phyloP scores from a whole-genome alignment of 345 rosid genomes.

The Lepidium sativum region DNA sequence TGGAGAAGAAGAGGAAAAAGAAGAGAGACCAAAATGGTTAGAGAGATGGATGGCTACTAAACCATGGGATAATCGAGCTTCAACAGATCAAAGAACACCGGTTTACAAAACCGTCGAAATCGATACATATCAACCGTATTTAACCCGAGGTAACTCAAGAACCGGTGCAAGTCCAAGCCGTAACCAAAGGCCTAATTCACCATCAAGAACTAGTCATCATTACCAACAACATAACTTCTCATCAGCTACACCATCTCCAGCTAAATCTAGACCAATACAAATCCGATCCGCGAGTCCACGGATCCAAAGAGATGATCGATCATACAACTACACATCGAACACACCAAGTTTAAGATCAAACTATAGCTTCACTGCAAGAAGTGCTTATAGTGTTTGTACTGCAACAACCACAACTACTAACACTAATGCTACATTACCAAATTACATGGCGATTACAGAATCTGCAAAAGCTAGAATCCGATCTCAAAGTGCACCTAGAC shows the following conservation, averaged over 20 bases:
- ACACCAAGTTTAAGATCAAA: conserved; percentile 76
- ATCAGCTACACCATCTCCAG: conserved; percentile 58
- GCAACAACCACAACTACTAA: conserved; percentile 7
- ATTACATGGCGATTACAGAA: conserved; percentile 80
- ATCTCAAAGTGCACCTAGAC: conserved; percentile 76
- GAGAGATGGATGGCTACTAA: conserved; percentile 49
- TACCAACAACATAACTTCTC: conserved; percentile 28
- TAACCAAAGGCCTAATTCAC: conserved; percentile 43
- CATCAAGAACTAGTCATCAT: conserved; percentile 43
- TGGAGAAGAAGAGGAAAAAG: conserved; percentile 55
- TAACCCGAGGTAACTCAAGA: conserved; percentile 32
- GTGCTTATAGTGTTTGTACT: conserved; percentile 24
- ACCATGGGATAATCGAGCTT: conserved; percentile 56
- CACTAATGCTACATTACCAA: conserved; percentile 43
- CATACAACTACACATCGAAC: conserved; percentile 41
- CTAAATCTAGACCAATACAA: conserved; percentile 52
- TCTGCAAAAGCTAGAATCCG: conserved; percentile 72
- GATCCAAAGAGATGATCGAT: conserved; percentile 33
- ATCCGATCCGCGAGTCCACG: conserved; percentile 69
- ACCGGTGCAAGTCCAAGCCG: conserved; percentile 34
- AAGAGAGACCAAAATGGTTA: conserved; percentile 52
- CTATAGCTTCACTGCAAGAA: conserved; percentile 40
- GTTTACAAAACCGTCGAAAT: conserved; percentile 63
- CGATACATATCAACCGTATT: conserved; percentile 52
- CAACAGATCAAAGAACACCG: conserved; percentile 51